phyloP scores from a whole-genome alignment of 768 basidiomycete genomes.

The Lactarius akahatsu region DNA sequence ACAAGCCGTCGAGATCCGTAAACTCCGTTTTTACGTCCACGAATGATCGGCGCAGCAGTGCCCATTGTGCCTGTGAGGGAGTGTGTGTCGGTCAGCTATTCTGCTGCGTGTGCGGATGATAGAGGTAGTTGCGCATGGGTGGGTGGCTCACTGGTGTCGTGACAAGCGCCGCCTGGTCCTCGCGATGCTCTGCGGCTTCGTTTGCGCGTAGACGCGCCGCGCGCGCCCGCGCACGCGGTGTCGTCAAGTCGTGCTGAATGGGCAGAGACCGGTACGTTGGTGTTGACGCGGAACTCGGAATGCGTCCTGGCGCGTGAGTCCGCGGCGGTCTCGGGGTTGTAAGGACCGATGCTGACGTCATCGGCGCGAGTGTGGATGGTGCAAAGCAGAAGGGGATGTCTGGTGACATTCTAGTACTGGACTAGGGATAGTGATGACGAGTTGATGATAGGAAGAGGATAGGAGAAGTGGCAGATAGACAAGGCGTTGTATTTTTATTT shows the following conservation, averaged over 20 bases:
- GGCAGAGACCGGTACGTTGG: background rate
- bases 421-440: background rate
- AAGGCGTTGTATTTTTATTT: background rate
- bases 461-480: background rate
- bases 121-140: background rate
- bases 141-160: constrained; percentile 21
- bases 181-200: constrained; percentile 20
- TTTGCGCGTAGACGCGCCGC: constrained; percentile 18
- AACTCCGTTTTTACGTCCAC: constrained; percentile 59
- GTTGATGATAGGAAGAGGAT: background rate
- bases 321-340: constrained; percentile 3
- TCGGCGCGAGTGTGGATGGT: background rate
- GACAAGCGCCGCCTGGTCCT: constrained; percentile 23
- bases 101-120: background rate
- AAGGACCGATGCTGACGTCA: background rate
- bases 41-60: constrained; percentile 44
- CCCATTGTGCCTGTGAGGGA: constrained; percentile 35
- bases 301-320: background rate
- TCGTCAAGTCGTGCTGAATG: constrained; percentile 21
- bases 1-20: constrained; percentile 57
- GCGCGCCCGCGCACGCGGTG: constrained; percentile 20
- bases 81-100: background rate
- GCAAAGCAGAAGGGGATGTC: background rate
- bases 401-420: constrained; percentile 1
- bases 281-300: background rate